Evolutionary conservation across 2,329 filamentous ascomycete genomes (phyloP).

Genomic region (Neocucurbitaria cava): DNA sequence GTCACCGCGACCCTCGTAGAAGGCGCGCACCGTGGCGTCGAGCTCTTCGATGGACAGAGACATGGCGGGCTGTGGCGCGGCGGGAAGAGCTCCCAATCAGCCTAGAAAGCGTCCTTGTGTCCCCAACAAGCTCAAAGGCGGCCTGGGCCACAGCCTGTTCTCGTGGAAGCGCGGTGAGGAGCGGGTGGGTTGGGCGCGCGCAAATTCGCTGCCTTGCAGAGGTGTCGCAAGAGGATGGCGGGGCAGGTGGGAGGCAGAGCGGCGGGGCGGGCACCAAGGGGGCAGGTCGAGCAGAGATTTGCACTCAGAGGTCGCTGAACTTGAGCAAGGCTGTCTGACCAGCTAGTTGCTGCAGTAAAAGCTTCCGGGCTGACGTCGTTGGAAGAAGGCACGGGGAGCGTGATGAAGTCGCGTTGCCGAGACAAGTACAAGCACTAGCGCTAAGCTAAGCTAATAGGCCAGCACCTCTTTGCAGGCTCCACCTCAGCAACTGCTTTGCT

Average conservation of each 20-base stretch:
- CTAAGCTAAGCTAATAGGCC: conserved; percentile 4
- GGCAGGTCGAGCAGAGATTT: conserved; percentile 1
- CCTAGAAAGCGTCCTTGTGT: conserved; percentile 24
- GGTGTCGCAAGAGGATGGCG: conserved; percentile 41
- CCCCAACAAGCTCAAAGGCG: conserved; percentile 26
- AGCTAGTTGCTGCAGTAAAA: conserved; percentile 26
- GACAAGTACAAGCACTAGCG: conserved; percentile 20
- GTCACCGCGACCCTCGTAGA: conserved; percentile 96
- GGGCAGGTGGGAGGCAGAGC: conserved; percentile 36
- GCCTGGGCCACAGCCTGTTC: conserved; percentile 11
- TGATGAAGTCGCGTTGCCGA: conserved; percentile 33
- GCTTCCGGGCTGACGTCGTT: conserved; percentile 25
- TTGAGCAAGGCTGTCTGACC: conserved; percentile 22
- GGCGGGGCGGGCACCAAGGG: conserved; percentile 32
- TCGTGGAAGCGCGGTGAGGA: conserved; percentile 16
- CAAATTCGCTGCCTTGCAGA: conserved; percentile 37
- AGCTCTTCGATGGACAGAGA: conserved; percentile 86
- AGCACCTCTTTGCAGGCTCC: neutral
- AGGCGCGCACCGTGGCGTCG: conserved; percentile 93
- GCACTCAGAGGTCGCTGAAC: conserved; percentile 12
- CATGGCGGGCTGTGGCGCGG: conserved; percentile 55
- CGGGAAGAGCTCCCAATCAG: conserved; percentile 45
- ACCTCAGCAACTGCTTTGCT: neutral
- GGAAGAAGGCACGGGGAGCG: conserved; percentile 27
- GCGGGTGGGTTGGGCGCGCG: conserved; percentile 23